Percentiles rank a stretch among this genome's conserved stretches.
Evolutionary conservation across 257 asterid species (phyloP).

Genomic region (Solanum bulbocastanum): DNA sequence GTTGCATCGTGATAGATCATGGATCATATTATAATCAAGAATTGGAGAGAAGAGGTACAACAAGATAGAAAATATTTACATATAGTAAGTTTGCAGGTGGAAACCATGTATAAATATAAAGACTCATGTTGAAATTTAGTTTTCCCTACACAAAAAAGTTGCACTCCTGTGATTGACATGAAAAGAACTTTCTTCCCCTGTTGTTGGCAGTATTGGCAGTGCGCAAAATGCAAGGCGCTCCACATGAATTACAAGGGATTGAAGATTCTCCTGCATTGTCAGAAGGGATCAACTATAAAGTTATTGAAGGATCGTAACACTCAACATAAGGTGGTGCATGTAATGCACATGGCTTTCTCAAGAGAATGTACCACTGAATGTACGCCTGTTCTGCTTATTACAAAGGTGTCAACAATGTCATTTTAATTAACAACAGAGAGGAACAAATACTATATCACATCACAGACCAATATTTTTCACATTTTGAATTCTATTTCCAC

Average conservation of each 20-base stretch:
- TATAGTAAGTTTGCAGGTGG: background rate
- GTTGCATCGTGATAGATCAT: background rate
- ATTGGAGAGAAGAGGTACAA: background rate
- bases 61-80: background rate
- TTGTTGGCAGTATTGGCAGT: conserved; percentile 81
- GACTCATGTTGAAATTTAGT: conserved; percentile 1
- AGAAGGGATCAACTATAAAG: background rate
- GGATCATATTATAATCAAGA: background rate
- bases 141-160: conserved; percentile 77
- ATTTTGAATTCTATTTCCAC: background rate
- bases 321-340: background rate
- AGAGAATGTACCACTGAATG: background rate
- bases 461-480: background rate
- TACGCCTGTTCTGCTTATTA: background rate
- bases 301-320: background rate
- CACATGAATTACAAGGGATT: conserved; percentile 68
- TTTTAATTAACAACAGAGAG: background rate
- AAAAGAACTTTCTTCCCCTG: conserved; percentile 90
- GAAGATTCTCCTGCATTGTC: conserved; percentile 59
- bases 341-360: background rate
- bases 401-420: background rate
- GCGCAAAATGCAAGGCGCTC: conserved; percentile 61
- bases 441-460: background rate
- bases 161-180: conserved; percentile 76
- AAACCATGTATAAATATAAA: background rate